A percentile compares a stretch with the other conserved stretches of the same genome.
Evolutionary conservation across 2,329 filamentous ascomycete genomes (phyloP).

Genomic region (Macrophomina pseudophaseolina): DNA sequence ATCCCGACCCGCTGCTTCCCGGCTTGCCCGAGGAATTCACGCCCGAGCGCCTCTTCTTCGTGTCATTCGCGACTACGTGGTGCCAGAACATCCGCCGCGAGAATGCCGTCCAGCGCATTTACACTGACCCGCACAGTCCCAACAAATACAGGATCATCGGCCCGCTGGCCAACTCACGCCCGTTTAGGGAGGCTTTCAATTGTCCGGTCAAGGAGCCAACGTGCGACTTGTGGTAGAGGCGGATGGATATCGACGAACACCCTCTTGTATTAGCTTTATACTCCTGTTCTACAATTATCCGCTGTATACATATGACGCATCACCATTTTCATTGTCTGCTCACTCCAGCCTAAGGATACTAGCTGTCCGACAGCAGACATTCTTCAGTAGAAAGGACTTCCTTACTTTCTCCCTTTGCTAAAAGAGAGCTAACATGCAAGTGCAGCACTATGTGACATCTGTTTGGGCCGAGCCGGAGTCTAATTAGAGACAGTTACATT

Average conservation of each 20-base stretch:
- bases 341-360: no score
- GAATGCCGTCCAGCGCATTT: constrained; percentile 61
- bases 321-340: no score
- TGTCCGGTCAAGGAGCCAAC: constrained; percentile 69
- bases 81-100: constrained; percentile 68
- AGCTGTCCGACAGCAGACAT: no score
- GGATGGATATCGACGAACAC: no score
- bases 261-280: no score
- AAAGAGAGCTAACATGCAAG: no score
- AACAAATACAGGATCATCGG: constrained; percentile 63
- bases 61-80: constrained; percentile 69
- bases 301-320: no score
- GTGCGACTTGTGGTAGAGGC: constrained; percentile 70
- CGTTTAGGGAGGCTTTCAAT: constrained; percentile 70
- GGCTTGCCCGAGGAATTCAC: constrained; percentile 52
- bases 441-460: no score
- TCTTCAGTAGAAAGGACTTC: no score
- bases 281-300: no score
- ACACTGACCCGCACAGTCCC: constrained; percentile 70
- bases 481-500: neutral
- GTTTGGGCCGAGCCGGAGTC: neutral
- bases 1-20: constrained; percentile 46
- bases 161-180: constrained; percentile 69
- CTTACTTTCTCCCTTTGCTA: no score
- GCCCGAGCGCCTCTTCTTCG: constrained; percentile 73